Evolutionary conservation across 208 protist species (phyloP), one percentile per base, ranked within the genome.

Genomic region (Porcisia deanei): DNA sequence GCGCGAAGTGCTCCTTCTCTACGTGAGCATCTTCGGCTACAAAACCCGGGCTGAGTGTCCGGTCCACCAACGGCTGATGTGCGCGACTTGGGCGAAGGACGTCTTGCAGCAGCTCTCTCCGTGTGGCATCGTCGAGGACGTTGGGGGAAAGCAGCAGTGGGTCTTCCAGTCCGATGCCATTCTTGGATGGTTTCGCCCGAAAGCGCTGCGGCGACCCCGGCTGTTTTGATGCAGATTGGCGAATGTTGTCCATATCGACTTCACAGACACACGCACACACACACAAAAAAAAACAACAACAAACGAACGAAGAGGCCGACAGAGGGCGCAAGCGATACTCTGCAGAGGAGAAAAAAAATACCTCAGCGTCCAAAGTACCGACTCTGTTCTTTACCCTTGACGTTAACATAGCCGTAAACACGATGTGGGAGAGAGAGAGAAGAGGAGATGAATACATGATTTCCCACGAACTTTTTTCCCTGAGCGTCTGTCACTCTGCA

Each of bases 121-220:
- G 86, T 41, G 91, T 94, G 6, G 94, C 91, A 45, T 94, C 91
- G 76, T 97, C 93, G 25, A 97, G 86, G 4, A 91, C 88, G 54
- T 97, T 87, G 4, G 90, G 88, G 20, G 88, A 83, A 22, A 97
- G 84, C 49, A 97, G 83, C 53, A 71, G 86, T 25, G 60, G 81
- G 47, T 75, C 81, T 37, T 34, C 66, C 20, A 71, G 58, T 63
- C 60, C 53, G 30, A 39, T 45, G 34, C 39, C 39, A 41, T 70
- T 77, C 69, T 75, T 82, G 12, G 61, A n/a, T 66, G 76, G 54
- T 54, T 54, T 70, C 65, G 85, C 75, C 30, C 88, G 71, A 71
- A 90, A 95, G 69, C 88, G 88, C 68, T 90, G 88, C 47, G 86
- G 77, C 6, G 78, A 75, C n/a, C 34, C 58, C 14, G 54, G 30